These are phyloP conservation scores for Martiniozyma asiatica DNA, from an alignment of 1,139 yeast species.

Conservation along the genomic window DNA sequence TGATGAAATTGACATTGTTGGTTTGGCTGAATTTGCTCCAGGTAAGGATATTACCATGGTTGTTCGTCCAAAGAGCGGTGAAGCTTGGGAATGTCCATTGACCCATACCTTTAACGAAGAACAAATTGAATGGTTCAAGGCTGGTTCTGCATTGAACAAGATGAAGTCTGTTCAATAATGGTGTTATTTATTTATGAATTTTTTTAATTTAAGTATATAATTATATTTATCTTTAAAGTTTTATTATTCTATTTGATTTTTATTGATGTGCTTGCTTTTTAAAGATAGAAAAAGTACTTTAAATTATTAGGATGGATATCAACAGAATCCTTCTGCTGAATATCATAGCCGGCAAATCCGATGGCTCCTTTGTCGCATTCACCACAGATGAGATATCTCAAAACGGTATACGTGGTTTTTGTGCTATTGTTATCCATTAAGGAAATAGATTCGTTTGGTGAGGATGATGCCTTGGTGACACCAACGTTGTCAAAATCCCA, in stretches of 20 bases:
- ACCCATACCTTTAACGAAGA: slow-evolving; percentile 92
- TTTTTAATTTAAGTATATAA: too few relatives aligned
- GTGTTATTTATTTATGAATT: too few relatives aligned
- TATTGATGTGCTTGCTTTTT: not conserved
- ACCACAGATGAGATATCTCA: slow-evolving; percentile 48
- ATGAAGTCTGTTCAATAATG: slow-evolving; percentile 44
- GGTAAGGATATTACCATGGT: slow-evolving; percentile 81
- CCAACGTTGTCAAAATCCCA: slow-evolving; percentile 76
- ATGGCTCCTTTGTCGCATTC: slow-evolving; percentile 69
- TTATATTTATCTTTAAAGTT: not conserved
- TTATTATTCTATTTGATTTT: slow-evolving; percentile 1
- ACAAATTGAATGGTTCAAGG: slow-evolving; percentile 98
- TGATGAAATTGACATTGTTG: slow-evolving; percentile 81
- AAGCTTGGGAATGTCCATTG: slow-evolving; percentile 76
- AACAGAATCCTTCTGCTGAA: too few relatives aligned
- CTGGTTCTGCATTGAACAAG: slow-evolving; percentile 97
- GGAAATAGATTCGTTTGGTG: slow-evolving; percentile 12
- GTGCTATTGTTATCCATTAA: slow-evolving; percentile 8
- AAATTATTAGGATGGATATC: slow-evolving; percentile 10
- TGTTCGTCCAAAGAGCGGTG: slow-evolving; percentile 84
- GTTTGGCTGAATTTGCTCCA: slow-evolving; percentile 80
- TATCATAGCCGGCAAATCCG: slow-evolving; percentile 40
- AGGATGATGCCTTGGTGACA: slow-evolving; percentile 37
- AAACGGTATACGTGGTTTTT: slow-evolving; percentile 24
- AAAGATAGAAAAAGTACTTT: slow-evolving; percentile 12